Base-by-base conservation (phyloP, 2,329 filamentous ascomycete genomes). In the Ambrosiella cleistominuta region DNA sequence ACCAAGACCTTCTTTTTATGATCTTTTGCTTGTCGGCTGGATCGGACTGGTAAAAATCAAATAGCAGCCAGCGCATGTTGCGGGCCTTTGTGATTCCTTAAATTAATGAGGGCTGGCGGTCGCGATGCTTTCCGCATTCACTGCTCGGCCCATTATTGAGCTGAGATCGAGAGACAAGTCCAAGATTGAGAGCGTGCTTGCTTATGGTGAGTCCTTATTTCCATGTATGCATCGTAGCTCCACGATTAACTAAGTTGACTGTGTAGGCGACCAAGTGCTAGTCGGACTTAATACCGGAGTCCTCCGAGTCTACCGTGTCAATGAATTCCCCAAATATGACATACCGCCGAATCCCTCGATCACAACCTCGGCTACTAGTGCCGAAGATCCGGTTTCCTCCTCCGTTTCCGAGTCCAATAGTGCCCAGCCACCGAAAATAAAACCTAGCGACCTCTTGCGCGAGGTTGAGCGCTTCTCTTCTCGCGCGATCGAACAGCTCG, bases 111-210 rank as follows among this genome's bases (percentile, higher is more conserved):
- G 70, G 73, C 72, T 73, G 70, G 70, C 66, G 63, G 64, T 66
- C 70, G 76, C 75, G 71, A 96, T 96, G 93, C 85, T 98, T 72
- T 94, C 91, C 72, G 93, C 93, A 68, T 98, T 98, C 74, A 95
- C 86, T 65, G 90, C 93, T 74, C 86, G 88, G 68, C 87, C 90
- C 63, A 91, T 98, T 70, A 86, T 97, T 77, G 93, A 98, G 86
- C 85, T 98, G 66, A 90, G 86, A 74, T 83, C 83, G 71, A 85
- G 88, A 71, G 91, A 97, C 80, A 96, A 94, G 76, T 94, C 88
- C 64, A 93, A 86, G 76, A 95, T 98, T 72, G 93, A 98, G 73
- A 93, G 88, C 54, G 88, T 98, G 64, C 78, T 97, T 53, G 88
- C 91, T 62, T 88, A 95, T 71, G 89, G 86, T 88, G 76, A 60